phyloP scores from a whole-genome alignment of 2,329 filamentous ascomycete genomes.

The Epichloe uncinata region DNA sequence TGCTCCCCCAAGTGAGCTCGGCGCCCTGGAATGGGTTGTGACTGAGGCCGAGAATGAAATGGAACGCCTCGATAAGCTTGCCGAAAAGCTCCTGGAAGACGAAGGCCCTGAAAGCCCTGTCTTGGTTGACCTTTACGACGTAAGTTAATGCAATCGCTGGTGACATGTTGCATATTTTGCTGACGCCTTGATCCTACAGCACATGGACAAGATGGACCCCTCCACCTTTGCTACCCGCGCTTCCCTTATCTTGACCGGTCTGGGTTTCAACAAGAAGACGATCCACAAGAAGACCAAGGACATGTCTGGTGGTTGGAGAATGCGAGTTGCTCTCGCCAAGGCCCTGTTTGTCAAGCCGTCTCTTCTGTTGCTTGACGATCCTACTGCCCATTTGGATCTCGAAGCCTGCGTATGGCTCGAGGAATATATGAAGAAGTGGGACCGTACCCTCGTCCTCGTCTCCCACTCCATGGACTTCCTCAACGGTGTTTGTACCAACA shows the following conservation, averaged over 20 bases:
- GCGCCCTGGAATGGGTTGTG: slow-evolving; percentile 95
- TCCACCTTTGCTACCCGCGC: slow-evolving; percentile 93
- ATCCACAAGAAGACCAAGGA: slow-evolving; percentile 99
- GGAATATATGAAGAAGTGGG: slow-evolving; percentile 99
- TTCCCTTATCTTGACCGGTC: slow-evolving; percentile 92
- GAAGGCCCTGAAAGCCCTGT: slow-evolving; percentile 85
- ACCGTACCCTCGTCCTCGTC: slow-evolving; percentile 87
- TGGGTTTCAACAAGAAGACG: slow-evolving; percentile 96
- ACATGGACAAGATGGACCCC: slow-evolving; percentile 98
- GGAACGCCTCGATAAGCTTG: slow-evolving; percentile 73
- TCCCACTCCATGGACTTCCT: slow-evolving; percentile 98
- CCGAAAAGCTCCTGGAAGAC: slow-evolving; percentile 81
- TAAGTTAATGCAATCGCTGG: slow-evolving; percentile 30
- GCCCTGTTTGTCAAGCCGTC: slow-evolving; percentile 97
- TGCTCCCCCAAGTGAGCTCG: slow-evolving; percentile 80
- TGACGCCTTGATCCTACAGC: slow-evolving; percentile 37
- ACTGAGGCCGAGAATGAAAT: slow-evolving; percentile 88
- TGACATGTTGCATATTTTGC: neutral
- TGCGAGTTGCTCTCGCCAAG: slow-evolving; percentile 96
- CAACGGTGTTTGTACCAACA: slow-evolving; percentile 95
- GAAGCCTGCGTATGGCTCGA: slow-evolving; percentile 99
- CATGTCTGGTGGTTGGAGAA: slow-evolving; percentile 99
- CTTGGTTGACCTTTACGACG: slow-evolving; percentile 90
- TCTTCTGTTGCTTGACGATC: slow-evolving; percentile 90
- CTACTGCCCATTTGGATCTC: slow-evolving; percentile 96